Percentiles rank a stretch among this genome's conserved stretches.
phyloP scores from a whole-genome alignment of 306 rosid genomes.

The Chamaecrista fasciculata region DNA sequence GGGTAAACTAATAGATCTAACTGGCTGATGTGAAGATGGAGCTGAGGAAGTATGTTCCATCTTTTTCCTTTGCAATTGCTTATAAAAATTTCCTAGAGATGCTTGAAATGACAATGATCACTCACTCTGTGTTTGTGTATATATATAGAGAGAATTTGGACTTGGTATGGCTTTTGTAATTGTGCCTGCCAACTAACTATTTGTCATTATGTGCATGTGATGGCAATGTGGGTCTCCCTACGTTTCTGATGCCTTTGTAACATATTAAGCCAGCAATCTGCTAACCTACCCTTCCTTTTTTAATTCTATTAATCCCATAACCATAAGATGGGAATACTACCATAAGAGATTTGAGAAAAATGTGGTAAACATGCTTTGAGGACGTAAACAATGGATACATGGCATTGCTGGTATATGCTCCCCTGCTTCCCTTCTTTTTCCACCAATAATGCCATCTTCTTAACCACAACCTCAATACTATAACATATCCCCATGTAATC shows the following conservation, averaged over 20 bases:
- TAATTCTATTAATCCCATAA: conserved; percentile 34
- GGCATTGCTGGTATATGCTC: conserved; percentile 33
- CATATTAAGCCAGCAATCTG: conserved; percentile 31
- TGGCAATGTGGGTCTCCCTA: conserved; percentile 35
- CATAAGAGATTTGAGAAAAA: conserved; percentile 2
- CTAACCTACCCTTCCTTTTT: conserved; percentile 19
- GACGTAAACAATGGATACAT: conserved; percentile 29
- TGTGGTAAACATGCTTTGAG: conserved; percentile 22
- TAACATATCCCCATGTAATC: conserved; percentile 18
- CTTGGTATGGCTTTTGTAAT: conserved; percentile 14
- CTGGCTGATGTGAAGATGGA: conserved; percentile 39
- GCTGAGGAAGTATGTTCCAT: conserved; percentile 39
- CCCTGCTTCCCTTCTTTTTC: conserved; percentile 18
- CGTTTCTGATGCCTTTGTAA: conserved; percentile 40
- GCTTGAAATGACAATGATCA: conserved; percentile 24
- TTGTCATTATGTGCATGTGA: conserved; percentile 41
- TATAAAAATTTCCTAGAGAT: conserved; percentile 22
- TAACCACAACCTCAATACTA: conserved; percentile 22
- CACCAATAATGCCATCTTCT: conserved; percentile 24
- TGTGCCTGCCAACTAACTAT: conserved; percentile 25
- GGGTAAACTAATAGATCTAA: conserved; percentile 82
- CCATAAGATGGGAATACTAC: conserved; percentile 23
- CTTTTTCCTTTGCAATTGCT: conserved; percentile 14
- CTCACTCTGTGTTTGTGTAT: conserved; percentile 37
- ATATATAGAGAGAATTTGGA: conserved; percentile 33